Conservation (phyloP, 768 basidiomycete genomes). For the Russula virescens region DNA sequence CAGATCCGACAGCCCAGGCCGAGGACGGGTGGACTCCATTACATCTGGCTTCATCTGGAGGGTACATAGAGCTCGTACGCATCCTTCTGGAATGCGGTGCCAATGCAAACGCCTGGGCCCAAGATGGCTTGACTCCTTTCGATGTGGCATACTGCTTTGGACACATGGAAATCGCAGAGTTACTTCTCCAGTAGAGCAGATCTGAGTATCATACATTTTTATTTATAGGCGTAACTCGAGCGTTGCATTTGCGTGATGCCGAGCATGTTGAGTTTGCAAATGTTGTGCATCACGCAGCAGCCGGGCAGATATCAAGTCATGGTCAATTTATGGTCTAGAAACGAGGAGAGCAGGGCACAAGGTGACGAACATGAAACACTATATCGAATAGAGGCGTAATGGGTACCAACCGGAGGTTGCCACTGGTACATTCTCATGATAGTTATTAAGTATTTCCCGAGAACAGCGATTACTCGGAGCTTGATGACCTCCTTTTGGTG, state of each 20-base stretch:
- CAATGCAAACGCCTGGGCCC: background rate
- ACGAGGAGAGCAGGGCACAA: background rate
- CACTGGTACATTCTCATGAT: constrained; percentile 3
- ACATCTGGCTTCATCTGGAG: too few species aligned
- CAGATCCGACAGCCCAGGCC: too few species aligned
- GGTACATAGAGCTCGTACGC: too few species aligned
- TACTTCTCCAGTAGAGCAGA: background rate
- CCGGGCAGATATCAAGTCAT: too few species aligned
- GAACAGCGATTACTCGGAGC: constrained; percentile 16
- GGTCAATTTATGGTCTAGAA: too few species aligned
- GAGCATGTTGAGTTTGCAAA: constrained; percentile 10
- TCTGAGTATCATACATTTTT: too few species aligned
- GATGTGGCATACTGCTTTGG: too few species aligned
- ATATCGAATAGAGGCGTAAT: too few species aligned
- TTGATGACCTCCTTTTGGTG: constrained; percentile 9
- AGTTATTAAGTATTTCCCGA: constrained; percentile 9
- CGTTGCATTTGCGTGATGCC: constrained; percentile 14
- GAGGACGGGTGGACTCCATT: too few species aligned
- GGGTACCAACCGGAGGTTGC: constrained; percentile 12
- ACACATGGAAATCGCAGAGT: background rate
- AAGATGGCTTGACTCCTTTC: too few species aligned
- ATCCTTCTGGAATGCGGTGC: too few species aligned
- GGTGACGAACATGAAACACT: constrained; percentile 15
- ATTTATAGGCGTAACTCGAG: constrained; percentile 17
- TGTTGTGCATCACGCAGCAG: constrained; percentile 9